Conservation (phyloP, 2,329 filamentous ascomycete species). For the Colletotrichum viniferum region DNA sequence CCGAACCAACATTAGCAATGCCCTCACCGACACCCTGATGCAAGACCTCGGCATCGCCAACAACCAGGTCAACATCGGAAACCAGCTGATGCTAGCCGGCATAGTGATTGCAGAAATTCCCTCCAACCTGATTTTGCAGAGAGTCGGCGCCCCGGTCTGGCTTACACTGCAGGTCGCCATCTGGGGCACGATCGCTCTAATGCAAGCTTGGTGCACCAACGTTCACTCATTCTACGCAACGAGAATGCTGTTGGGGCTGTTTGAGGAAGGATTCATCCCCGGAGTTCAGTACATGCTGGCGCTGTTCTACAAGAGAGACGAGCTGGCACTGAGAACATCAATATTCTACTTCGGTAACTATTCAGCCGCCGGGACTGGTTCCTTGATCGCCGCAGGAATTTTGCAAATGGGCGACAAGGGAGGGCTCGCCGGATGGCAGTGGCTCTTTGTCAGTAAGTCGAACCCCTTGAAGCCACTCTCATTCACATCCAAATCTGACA, state of each 20-base stretch:
- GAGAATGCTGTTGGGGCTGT: slow-evolving; percentile 32
- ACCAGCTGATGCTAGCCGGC: slow-evolving; percentile 54
- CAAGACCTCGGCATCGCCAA: slow-evolving; percentile 52
- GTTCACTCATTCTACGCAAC: slow-evolving; percentile 27
- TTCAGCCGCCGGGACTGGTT: slow-evolving; percentile 28
- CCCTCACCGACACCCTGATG: slow-evolving; percentile 55
- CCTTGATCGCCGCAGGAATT: slow-evolving; percentile 17
- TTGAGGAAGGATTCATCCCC: slow-evolving; percentile 36
- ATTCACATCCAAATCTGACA: background rate
- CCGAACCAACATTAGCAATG: slow-evolving; percentile 50
- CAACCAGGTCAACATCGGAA: slow-evolving; percentile 55
- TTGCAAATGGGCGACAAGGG: background rate
- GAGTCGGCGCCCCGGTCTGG: slow-evolving; percentile 27
- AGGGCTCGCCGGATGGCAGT: slow-evolving; percentile 20
- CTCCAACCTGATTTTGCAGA: slow-evolving; percentile 39
- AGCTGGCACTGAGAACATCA: slow-evolving; percentile 34
- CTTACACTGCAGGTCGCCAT: slow-evolving; percentile 27
- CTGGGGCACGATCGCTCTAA: slow-evolving; percentile 33
- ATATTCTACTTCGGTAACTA: slow-evolving; percentile 49
- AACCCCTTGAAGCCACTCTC: fast-evolving
- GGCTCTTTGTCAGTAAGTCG: slow-evolving; percentile 18
- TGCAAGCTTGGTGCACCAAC: slow-evolving; percentile 30
- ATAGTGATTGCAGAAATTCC: slow-evolving; percentile 49
- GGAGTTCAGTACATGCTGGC: slow-evolving; percentile 35
- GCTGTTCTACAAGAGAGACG: slow-evolving; percentile 31